A percentile compares a stretch with the other conserved stretches of the same genome.
phyloP scores from a whole-genome alignment of 768 basidiomycete genomes.

The Steccherinum ochraceum region DNA sequence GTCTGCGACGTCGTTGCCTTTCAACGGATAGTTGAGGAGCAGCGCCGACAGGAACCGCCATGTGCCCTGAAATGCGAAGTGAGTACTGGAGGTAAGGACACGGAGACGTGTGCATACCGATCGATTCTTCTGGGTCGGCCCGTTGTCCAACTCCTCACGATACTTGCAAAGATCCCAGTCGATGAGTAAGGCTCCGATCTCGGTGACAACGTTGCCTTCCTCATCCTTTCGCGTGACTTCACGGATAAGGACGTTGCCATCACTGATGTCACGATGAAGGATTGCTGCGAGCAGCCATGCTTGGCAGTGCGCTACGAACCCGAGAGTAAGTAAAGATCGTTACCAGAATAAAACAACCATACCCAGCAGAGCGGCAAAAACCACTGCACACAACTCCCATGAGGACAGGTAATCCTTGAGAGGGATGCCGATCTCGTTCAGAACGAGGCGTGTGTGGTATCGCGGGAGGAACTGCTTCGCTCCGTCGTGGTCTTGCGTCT shows the following conservation, averaged over 20 bases:
- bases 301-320: constrained; percentile 1
- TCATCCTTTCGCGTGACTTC: not conserved
- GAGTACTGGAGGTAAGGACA: not conserved
- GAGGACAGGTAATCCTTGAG: constrained; percentile 2
- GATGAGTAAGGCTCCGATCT: not conserved
- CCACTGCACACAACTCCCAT: not conserved
- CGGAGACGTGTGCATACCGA: not conserved
- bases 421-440: constrained; percentile 1
- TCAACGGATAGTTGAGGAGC: not conserved
- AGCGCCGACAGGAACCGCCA: not conserved
- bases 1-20: not conserved
- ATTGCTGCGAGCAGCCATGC: constrained; percentile 2
- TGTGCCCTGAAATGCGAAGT: not conserved
- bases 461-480: no score
- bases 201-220: not conserved
- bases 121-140: not conserved
- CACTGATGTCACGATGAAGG: constrained; percentile 7
- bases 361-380: not conserved
- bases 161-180: constrained; percentile 6
- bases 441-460: constrained; percentile 2
- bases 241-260: constrained; percentile 2
- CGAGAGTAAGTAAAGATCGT: not conserved
- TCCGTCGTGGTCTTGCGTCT: not conserved
- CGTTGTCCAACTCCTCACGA: not conserved
- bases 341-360: not conserved